These are phyloP conservation scores for Cordia subcordata DNA, from an alignment of 257 asterid genomes.

Conservation along the genomic window DNA sequence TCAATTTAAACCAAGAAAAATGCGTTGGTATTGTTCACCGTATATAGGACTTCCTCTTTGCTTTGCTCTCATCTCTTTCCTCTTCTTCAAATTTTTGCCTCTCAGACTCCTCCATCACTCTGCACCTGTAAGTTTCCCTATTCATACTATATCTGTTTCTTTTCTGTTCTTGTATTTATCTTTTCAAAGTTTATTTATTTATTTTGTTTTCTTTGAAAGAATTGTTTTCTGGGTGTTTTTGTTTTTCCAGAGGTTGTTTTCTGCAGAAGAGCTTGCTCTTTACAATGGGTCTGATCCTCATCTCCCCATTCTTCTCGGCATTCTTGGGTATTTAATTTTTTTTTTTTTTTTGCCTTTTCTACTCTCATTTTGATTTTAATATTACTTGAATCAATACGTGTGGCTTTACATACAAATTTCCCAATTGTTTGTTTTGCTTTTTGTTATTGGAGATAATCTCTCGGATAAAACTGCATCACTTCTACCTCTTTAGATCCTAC, in stretches of 20 bases:
- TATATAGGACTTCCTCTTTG: conserved; percentile 61
- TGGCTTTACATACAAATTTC: neutral
- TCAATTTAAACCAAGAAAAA: too few relatives aligned
- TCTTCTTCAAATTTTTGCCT: conserved; percentile 36
- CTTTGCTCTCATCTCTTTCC: conserved; percentile 49
- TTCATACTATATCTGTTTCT: neutral
- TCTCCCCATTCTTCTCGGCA: conserved; percentile 70
- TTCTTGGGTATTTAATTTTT: conserved; percentile 54
- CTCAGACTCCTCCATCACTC: conserved; percentile 17
- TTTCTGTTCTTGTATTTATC: neutral
- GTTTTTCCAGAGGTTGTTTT: conserved; percentile 44
- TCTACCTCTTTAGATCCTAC: too few relatives aligned
- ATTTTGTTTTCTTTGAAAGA: neutral
- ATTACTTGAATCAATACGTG: neutral
- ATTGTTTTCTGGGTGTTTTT: neutral
- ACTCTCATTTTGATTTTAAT: neutral
- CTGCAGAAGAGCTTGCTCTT: conserved; percentile 52
- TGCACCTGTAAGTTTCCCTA: conserved; percentile 6
- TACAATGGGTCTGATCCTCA: conserved; percentile 68
- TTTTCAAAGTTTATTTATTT: too few relatives aligned
- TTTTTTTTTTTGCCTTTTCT: neutral
- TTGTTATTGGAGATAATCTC: too few relatives aligned
- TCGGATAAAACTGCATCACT: too few relatives aligned
- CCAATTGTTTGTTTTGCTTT: too few relatives aligned
- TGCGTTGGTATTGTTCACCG: conserved; percentile 57